These are phyloP conservation scores for Terfezia boudieri DNA, from an alignment of 495 filamentous ascomycete species.

Conservation along the genomic window DNA sequence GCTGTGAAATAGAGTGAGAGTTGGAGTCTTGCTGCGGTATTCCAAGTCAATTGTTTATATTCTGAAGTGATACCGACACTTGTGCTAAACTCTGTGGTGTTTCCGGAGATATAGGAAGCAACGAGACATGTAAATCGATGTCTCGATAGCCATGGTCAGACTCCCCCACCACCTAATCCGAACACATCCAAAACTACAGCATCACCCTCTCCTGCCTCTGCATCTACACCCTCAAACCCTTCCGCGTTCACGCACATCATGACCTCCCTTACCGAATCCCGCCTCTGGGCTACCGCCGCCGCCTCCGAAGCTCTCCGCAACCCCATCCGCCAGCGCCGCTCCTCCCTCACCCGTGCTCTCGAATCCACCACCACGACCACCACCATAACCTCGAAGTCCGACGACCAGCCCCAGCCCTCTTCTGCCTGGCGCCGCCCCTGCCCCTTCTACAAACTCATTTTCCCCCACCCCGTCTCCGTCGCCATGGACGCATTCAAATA, in stretches of 20 bases:
- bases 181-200: not conserved
- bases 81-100: not conserved
- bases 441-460: conserved; percentile 96
- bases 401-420: conserved; percentile 58
- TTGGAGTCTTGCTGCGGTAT: not conserved
- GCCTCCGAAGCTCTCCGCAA: conserved; percentile 52
- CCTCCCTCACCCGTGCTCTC: conserved; percentile 54
- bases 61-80: conserved; percentile 1
- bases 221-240: not conserved
- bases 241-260: not conserved
- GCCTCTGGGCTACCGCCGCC: conserved; percentile 37
- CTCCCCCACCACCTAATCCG: not conserved
- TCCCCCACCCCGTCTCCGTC: conserved; percentile 74
- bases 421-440: conserved; percentile 74
- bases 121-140: conserved; percentile 74
- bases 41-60: not conserved
- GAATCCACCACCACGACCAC: conserved; percentile 82
- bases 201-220: not conserved
- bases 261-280: conserved; percentile 16
- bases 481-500: conserved; percentile 69
- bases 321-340: conserved; percentile 21
- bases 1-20: too few relatives aligned
- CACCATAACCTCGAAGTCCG: conserved; percentile 72
- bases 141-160: conserved; percentile 47
- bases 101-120: conserved; percentile 20